Evolutionary conservation across 306 rosid species (phyloP), one percentile per base, ranked within the genome.

Genomic region (Trifolium subterraneum): DNA sequence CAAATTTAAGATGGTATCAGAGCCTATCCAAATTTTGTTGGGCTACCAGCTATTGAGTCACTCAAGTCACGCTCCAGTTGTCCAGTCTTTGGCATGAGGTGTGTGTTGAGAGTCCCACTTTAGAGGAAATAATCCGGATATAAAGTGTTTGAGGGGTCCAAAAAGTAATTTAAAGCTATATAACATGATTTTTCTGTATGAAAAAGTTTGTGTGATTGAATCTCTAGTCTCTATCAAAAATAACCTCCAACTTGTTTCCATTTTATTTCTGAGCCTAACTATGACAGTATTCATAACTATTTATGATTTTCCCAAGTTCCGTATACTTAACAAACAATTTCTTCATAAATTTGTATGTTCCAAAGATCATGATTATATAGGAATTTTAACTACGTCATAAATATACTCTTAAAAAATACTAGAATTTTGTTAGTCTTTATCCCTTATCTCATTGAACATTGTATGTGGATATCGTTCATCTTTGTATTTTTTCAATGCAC

Each of bases 61-160:
- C 18, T 7, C 6, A 9, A 7, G 52, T 47, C 52, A 44, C 1
- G 50, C 50, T 13, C 50, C 14, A 44, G 1, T 1, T 13, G 19
- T 47, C 52, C 16, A 47, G 52, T 47, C 19, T 15, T 45, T 18
- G 15, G 7, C 15, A 8, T 44, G 14, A 29, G 33, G 33, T 29
- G 50, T 44, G 48, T 44, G 50, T 44, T 44, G 7, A 12, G 50
- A 44, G 50, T 44, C 16, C 15, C 15, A 42, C 6, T 0, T 42
- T 42, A 42, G 12, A 29, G 33, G 33, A 29, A 3, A 29, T 15
- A 29, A 27, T 58, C 64, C 16, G 3, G 66, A 60, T 60, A 14
- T 29, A 10, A 63, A 51, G 42, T 64, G 44, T 41, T 74, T 51
- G 71, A 44, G 35, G 48, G 39, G 50, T 14, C 64, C 48, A 27